Evolutionary conservation across 306 rosid species (phyloP).

Genomic region (Vicia villosa): DNA sequence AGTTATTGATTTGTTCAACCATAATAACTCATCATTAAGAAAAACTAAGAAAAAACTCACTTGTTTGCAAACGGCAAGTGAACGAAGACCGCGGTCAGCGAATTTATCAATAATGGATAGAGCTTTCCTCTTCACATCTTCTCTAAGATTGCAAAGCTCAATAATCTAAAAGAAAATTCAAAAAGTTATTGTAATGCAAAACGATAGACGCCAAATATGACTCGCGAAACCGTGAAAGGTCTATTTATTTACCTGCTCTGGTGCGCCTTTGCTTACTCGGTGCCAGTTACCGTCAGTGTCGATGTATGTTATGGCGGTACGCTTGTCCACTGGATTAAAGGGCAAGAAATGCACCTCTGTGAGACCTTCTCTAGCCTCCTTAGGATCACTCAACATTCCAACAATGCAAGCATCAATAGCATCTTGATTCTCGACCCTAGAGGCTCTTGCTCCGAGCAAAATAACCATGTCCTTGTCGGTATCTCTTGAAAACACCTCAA

Average conservation of each 20-base stretch:
- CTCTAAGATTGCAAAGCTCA: constrained; percentile 70
- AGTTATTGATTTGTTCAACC: neutral
- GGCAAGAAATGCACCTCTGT: constrained; percentile 85
- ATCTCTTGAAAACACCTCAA: constrained; percentile 78
- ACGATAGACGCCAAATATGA: constrained; percentile 1
- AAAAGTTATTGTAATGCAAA: constrained; percentile 7
- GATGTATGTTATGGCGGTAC: constrained; percentile 85
- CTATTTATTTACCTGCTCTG: constrained; percentile 67
- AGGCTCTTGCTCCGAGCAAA: constrained; percentile 82
- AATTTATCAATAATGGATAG: constrained; percentile 78
- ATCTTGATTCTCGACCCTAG: constrained; percentile 89
- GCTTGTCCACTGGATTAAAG: constrained; percentile 91
- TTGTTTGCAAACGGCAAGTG: constrained; percentile 72
- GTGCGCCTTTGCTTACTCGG: constrained; percentile 93
- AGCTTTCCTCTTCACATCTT: constrained; percentile 61
- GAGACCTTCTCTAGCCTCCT: constrained; percentile 88
- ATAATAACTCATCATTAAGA: neutral
- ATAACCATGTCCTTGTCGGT: constrained; percentile 59
- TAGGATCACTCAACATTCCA: constrained; percentile 93
- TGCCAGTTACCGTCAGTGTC: constrained; percentile 73
- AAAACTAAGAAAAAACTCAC: constrained; percentile 31
- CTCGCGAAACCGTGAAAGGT: neutral
- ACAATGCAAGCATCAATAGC: constrained; percentile 96
- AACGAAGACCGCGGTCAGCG: constrained; percentile 91
- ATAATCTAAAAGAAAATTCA: constrained; percentile 59